Conservation (phyloP, 176 grass and related monocot genomes). For the Olyra latifolia region DNA sequence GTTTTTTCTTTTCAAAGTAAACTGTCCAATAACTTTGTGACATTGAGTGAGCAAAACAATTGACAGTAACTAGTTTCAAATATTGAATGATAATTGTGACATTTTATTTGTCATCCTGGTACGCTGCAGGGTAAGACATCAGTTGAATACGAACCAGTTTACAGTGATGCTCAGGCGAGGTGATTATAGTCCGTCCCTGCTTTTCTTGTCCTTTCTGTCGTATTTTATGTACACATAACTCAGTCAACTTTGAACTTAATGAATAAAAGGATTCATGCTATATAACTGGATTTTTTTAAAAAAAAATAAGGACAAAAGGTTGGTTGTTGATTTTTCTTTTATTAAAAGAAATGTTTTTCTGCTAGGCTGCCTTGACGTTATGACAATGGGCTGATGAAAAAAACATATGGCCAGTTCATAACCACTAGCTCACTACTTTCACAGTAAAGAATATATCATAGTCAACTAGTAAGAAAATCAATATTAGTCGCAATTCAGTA, state of each 20-base stretch:
- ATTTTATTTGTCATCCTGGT: constrained; percentile 15
- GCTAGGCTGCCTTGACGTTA: background rate
- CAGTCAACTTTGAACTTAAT: background rate
- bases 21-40: background rate
- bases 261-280: background rate
- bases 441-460: background rate
- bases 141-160: constrained; percentile 65
- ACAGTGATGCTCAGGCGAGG: constrained; percentile 83
- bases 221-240: constrained; percentile 7
- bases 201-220: background rate
- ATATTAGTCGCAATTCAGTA: background rate
- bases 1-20: background rate
- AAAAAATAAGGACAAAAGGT: background rate
- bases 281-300: background rate
- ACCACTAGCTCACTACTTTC: background rate
- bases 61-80: constrained; percentile 3
- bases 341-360: background rate
- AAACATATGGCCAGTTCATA: background rate
- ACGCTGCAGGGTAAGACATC: constrained; percentile 68
- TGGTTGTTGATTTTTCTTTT: background rate
- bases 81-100: constrained; percentile 33
- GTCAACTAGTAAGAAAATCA: background rate
- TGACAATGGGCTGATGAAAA: background rate
- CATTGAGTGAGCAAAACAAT: constrained; percentile 8
- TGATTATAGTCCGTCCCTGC: constrained; percentile 44